Base-by-base conservation (phyloP, 1,284 basidiomycete species). In the Trametes polyzona region DNA sequence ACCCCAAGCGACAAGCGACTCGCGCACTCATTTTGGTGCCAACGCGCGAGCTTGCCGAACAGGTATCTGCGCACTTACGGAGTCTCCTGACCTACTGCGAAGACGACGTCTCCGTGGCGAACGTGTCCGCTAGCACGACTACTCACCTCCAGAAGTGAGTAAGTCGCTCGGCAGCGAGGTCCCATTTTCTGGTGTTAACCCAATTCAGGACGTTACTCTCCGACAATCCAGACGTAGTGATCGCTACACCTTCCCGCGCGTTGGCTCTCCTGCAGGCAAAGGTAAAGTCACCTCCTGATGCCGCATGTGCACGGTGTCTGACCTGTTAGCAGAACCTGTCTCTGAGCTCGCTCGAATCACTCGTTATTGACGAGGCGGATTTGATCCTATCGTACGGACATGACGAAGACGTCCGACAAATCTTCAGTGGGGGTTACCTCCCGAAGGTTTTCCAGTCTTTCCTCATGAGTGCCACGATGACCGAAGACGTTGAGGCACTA, bases 361-460 rank as follows among this genome's bases (percentile, higher is more conserved):
- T 99, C 14, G 93, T 97, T 19, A 95, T 99, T 58, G 97, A 99
- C 72, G 97, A 99, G 76, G 97, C 97, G 11, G 97, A 99, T 72
- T 84, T 99, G 26, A 93, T 99, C 53, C 81, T 99, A 9, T 98
- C 96, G 0, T 99, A 99, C 71, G 97, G 97, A 5, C 95, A 99
- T 69, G 92, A 96, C 65, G 90, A 93, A 64, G 95, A 98, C 66
- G 84, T 98, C 39, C 86, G 88, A 36, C 83, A 91, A 55, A 92
- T 99, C 46, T 87, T 98, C 63, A 82, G 81, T 49, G 90, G 89
- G 19, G 77, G 78, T 1, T 88, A 84, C 67, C 80, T 99, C 6
- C 95, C 96, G 12, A 92, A 90, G 67, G 83, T 96, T 41, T 94
- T 92, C 67, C 97, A 99, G 73, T 93, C 92, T 8, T 96, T 96